Percentiles rank a stretch among this genome's conserved stretches.
Evolutionary conservation across 2,329 filamentous ascomycete species (phyloP).

Genomic region (Ophiostoma ulmi): DNA sequence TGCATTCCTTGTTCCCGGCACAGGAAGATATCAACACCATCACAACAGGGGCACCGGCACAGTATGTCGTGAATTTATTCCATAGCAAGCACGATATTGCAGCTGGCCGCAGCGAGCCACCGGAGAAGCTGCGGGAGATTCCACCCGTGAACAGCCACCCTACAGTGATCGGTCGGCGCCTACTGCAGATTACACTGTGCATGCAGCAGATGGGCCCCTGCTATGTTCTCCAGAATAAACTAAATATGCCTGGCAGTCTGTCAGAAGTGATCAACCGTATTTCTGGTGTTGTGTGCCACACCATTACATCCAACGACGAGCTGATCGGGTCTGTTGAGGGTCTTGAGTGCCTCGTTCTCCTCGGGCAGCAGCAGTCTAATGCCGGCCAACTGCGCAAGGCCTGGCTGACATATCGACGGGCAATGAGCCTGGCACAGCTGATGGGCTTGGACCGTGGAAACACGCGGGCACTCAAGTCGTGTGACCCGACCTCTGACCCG

Average conservation of each 20-base stretch:
- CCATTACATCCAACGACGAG: conserved; percentile 49
- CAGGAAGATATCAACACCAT: conserved; percentile 36
- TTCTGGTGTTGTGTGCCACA: conserved; percentile 33
- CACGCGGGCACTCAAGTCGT: conserved; percentile 36
- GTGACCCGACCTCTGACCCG: conserved; percentile 36
- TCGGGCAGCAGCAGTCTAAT: conserved; percentile 48
- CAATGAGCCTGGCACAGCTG: conserved; percentile 47
- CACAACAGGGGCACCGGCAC: conserved; percentile 29
- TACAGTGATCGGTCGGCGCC: conserved; percentile 42
- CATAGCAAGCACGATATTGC: conserved; percentile 34
- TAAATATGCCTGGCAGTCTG: conserved; percentile 31
- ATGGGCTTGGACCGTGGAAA: conserved; percentile 44
- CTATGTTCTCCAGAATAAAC: conserved; percentile 30
- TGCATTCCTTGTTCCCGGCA: conserved; percentile 36
- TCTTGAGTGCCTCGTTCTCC: conserved; percentile 47
- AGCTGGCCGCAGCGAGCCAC: conserved; percentile 30
- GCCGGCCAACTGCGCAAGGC: conserved; percentile 50
- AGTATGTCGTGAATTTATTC: conserved; percentile 34
- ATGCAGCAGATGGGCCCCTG: conserved; percentile 43
- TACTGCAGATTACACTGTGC: conserved; percentile 44
- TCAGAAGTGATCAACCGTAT: conserved; percentile 34
- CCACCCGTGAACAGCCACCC: conserved; percentile 42
- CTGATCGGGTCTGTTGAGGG: conserved; percentile 49
- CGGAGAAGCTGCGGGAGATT: conserved; percentile 29
- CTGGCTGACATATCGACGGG: conserved; percentile 49